Evolutionary conservation across 2,329 filamentous ascomycete species (phyloP).

Genomic region (Phyllosticta citriasiana): DNA sequence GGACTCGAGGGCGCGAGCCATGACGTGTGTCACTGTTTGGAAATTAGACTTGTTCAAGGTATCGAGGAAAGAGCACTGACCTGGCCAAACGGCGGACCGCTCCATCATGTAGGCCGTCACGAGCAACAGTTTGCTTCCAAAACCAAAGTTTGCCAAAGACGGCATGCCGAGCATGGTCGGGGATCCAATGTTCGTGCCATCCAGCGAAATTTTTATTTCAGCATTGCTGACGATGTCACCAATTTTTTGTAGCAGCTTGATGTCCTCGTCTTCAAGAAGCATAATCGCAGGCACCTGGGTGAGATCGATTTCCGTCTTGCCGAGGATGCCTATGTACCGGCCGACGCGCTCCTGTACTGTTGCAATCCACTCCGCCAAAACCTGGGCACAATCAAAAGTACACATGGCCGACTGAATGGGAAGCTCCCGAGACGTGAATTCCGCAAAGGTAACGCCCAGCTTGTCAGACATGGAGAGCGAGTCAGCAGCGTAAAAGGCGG

Average conservation of each 20-base stretch:
- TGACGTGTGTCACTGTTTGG: constrained; percentile 53
- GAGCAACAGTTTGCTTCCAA: constrained; percentile 73
- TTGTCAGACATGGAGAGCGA: constrained; percentile 83
- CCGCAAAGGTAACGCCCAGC: constrained; percentile 73
- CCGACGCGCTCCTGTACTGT: constrained; percentile 93
- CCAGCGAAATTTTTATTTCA: constrained; percentile 65
- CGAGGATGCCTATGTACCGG: constrained; percentile 75
- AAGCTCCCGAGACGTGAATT: constrained; percentile 72
- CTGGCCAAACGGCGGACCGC: constrained; percentile 85
- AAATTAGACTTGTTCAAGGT: constrained; percentile 11
- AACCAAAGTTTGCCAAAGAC: constrained; percentile 55
- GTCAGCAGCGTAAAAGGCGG: constrained; percentile 91
- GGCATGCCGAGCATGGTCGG: constrained; percentile 41
- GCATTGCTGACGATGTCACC: constrained; percentile 66
- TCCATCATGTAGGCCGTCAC: constrained; percentile 81
- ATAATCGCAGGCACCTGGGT: constrained; percentile 76
- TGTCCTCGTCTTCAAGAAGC: constrained; percentile 84
- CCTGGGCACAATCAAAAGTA: constrained; percentile 86
- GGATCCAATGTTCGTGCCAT: constrained; percentile 24
- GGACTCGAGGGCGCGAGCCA: constrained; percentile 55
- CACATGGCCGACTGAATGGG: constrained; percentile 88
- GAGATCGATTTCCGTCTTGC: constrained; percentile 70
- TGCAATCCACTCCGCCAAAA: constrained; percentile 87
- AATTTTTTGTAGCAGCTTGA: constrained; percentile 74
- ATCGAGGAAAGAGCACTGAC: constrained; percentile 40